These are phyloP conservation scores for Lagenaria siceraria DNA, from an alignment of 306 rosid species.

Conservation along the genomic window DNA sequence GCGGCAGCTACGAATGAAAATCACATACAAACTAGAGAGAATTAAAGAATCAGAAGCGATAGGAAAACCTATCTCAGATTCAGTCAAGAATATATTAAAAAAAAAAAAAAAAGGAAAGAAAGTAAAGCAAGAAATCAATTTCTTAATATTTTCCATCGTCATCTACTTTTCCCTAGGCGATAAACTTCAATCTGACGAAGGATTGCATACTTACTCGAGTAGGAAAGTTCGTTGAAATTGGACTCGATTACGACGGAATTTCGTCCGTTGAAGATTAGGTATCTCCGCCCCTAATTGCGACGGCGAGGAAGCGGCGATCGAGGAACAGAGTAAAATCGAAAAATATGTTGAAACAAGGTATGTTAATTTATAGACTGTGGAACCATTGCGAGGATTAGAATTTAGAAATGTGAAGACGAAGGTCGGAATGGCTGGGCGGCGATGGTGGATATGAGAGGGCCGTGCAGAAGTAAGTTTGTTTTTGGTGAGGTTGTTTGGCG, in stretches of 20 bases:
- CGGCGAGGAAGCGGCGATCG: background rate
- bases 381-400: background rate
- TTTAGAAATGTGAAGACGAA: background rate
- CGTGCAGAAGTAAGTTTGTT: background rate
- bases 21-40: background rate
- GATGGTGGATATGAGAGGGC: background rate
- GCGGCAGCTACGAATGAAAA: background rate
- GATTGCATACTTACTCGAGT: background rate
- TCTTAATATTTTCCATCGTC: background rate
- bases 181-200: background rate
- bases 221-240: background rate
- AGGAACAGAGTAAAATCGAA: background rate
- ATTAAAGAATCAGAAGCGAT: background rate
- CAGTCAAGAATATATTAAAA: background rate
- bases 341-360: background rate
- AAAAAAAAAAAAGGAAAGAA: background rate
- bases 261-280: background rate
- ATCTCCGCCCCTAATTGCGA: background rate
- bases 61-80: background rate
- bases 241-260: background rate
- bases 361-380: background rate
- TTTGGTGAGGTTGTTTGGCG: background rate
- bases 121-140: background rate
- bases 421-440: background rate
- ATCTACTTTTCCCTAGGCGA: background rate